These are phyloP conservation scores for Daphne laureola DNA, from an alignment of 441 rosid species.

Conservation along the genomic window DNA sequence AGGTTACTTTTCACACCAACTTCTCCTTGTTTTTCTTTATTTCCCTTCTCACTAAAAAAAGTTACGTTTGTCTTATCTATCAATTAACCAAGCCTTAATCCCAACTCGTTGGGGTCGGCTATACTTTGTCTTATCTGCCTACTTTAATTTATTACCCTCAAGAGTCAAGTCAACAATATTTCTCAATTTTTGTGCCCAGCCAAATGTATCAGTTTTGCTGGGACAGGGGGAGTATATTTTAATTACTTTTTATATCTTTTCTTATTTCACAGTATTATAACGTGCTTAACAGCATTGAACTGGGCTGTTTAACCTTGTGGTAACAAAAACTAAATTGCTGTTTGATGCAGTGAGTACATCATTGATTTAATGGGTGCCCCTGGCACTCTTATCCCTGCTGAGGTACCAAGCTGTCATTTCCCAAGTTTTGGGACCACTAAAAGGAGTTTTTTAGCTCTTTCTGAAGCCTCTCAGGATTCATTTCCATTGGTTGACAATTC, in stretches of 20 bases:
- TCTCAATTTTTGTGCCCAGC: neutral
- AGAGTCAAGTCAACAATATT: neutral
- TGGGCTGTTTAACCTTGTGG: no score
- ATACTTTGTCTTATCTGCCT: no score
- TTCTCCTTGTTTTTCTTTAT: neutral
- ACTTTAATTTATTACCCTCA: neutral
- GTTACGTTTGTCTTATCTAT: no score
- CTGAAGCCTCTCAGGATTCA: slow-evolving; percentile 28
- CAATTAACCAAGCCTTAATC: no score
- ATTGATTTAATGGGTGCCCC: slow-evolving; percentile 99
- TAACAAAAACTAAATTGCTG: slow-evolving; percentile 14
- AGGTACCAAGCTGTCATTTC: slow-evolving; percentile 71
- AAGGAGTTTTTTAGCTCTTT: slow-evolving; percentile 37
- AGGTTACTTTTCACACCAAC: neutral
- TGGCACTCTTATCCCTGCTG: slow-evolving; percentile 85
- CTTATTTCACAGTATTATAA: no score
- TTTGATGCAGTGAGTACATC: slow-evolving; percentile 78
- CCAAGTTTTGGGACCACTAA: slow-evolving; percentile 40
- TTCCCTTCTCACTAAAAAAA: neutral
- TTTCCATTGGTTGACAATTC: slow-evolving; percentile 28
- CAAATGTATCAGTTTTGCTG: neutral
- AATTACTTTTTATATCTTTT: no score
- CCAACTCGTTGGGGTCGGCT: no score
- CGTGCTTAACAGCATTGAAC: no score
- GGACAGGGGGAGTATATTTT: no score